phyloP scores from a whole-genome alignment of 2,329 filamentous ascomycete genomes.

The Ceratocystis albifundus region DNA sequence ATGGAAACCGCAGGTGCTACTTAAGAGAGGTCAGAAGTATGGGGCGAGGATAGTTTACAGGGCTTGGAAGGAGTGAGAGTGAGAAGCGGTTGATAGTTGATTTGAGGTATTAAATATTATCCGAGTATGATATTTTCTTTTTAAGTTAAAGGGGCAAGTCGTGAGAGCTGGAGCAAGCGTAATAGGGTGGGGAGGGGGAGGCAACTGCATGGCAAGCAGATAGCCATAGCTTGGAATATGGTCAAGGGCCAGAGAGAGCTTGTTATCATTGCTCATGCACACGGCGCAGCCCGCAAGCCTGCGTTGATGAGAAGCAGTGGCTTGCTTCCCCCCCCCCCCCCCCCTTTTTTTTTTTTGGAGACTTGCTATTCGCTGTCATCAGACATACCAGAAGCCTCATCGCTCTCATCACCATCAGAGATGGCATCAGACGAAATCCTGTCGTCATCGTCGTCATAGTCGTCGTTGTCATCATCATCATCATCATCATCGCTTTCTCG shows the following conservation, averaged over 20 bases:
- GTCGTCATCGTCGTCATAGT: slow-evolving; percentile 17
- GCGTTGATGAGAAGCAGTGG: neutral
- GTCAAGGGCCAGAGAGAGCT: too few relatives aligned
- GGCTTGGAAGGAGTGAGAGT: slow-evolving; percentile 64
- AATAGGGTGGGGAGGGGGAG: too few relatives aligned
- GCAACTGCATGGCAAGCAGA: neutral
- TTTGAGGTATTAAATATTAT: slow-evolving; percentile 11
- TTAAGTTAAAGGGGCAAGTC: neutral
- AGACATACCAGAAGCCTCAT: slow-evolving; percentile 16
- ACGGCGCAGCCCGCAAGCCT: slow-evolving; percentile 1
- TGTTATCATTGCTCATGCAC: neutral
- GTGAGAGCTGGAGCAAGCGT: neutral
- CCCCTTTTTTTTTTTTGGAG: slow-evolving; percentile 10
- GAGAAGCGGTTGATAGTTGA: slow-evolving; percentile 21
- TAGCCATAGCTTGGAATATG: too few relatives aligned
- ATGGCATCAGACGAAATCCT: neutral
- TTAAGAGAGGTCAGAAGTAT: slow-evolving; percentile 77
- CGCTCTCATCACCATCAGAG: slow-evolving; percentile 2
- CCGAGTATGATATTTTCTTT: neutral
- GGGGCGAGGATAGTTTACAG: slow-evolving; percentile 73
- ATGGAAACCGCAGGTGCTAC: slow-evolving; percentile 65
- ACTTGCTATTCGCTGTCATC: slow-evolving; percentile 21
- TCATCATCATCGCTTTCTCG: slow-evolving; percentile 37
- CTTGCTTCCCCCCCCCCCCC: neutral
- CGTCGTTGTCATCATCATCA: slow-evolving; percentile 47